Conservation (phyloP, 108 stramenopile species). For the Cyclostephanos tholiformis region DNA sequence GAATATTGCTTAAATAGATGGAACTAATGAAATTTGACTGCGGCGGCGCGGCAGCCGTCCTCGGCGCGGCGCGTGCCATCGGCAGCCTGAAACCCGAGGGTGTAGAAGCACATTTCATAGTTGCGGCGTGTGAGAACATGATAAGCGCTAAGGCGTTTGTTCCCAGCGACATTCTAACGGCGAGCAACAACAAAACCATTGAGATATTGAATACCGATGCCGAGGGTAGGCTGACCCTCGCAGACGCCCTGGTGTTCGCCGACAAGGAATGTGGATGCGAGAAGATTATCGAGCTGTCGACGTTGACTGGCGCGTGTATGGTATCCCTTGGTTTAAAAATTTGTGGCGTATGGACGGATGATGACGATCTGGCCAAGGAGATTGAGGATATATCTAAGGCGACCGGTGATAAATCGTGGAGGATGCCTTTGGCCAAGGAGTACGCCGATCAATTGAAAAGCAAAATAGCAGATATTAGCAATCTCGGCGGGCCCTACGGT, state of each 20-base stretch:
- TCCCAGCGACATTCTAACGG: conserved; percentile 94
- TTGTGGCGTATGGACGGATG: conserved; percentile 84
- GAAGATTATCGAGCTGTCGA: conserved; percentile 93
- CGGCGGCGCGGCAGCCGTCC: conserved; percentile 87
- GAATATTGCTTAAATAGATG: conserved; percentile 49
- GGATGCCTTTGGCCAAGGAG: conserved; percentile 82
- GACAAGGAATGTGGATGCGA: conserved; percentile 92
- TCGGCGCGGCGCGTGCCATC: conserved; percentile 88
- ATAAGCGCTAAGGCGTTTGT: conserved; percentile 89
- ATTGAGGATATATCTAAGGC: conserved; percentile 73
- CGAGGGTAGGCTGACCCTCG: conserved; percentile 96
- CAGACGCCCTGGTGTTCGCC: conserved; percentile 96
- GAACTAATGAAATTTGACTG: conserved; percentile 99
- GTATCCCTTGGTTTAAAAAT: conserved; percentile 72
- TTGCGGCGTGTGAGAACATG: conserved; percentile 97
- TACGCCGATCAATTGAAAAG: conserved; percentile 85
- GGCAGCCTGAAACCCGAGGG: conserved; percentile 71
- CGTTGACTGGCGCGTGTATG: conserved; percentile 94
- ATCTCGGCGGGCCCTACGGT: conserved; percentile 77
- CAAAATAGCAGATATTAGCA: conserved; percentile 89
- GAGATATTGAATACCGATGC: conserved; percentile 98
- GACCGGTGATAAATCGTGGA: conserved; percentile 92
- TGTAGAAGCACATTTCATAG: conserved; percentile 90
- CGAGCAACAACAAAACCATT: conserved; percentile 97
- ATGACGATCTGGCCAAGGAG: conserved; percentile 87